Conservation (phyloP, 768 basidiomycete genomes). For the Mycena venus region DNA sequence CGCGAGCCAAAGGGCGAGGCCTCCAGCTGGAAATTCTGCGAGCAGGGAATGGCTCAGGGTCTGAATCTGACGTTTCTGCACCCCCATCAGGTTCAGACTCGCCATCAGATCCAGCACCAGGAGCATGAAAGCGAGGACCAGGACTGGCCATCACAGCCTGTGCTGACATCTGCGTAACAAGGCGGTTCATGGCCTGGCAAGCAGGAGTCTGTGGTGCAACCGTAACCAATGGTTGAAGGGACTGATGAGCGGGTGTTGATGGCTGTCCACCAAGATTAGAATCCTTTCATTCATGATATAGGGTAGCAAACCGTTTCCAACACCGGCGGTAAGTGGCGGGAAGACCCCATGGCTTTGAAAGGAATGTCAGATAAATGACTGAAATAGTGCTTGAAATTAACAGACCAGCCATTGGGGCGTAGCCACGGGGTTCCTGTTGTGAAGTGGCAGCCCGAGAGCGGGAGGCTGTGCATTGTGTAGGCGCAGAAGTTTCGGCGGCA, state of each 20-base stretch:
- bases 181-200: not conserved
- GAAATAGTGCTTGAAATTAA: not conserved
- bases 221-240: not conserved
- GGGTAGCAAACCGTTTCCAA: not conserved
- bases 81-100: not conserved
- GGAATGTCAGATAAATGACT: not conserved
- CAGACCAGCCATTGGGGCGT: not conserved
- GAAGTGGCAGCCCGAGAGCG: not conserved
- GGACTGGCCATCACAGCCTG: not conserved
- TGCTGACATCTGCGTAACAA: constrained; percentile 1
- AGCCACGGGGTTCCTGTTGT: no score
- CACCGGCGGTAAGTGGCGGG: not conserved
- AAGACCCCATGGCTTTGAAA: not conserved
- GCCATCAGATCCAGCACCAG: not conserved
- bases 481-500: not conserved
- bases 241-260: not conserved
- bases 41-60: not conserved
- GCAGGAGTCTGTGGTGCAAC: not conserved
- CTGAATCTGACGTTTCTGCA: not conserved
- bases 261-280: not conserved
- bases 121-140: not conserved
- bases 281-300: not conserved
- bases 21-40: not conserved
- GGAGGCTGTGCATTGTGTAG: not conserved
- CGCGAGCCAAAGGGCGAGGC: not conserved